These are phyloP conservation scores for Dictyostelium purpureum DNA, from an alignment of 78 protist species.

Conservation along the genomic window DNA sequence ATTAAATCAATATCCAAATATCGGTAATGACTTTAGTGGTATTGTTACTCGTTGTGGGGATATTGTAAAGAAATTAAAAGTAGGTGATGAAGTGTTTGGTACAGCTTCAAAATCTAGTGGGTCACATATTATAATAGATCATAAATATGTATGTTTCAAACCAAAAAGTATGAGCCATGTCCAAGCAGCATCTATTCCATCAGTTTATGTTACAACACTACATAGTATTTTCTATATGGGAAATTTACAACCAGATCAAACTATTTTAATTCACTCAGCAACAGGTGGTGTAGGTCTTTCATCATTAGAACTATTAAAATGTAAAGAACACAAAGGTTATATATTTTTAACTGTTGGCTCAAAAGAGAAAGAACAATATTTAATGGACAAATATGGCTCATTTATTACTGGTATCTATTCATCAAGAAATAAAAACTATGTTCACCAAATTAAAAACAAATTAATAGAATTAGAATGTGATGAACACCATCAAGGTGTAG, in stretches of 20 bases:
- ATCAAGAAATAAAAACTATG: not conserved
- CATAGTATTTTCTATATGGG: not conserved
- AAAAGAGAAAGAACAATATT: not conserved
- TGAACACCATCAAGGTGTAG: not conserved
- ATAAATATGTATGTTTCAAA: not conserved
- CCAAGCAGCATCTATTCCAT: slow-evolving; percentile 43
- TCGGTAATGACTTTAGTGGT: slow-evolving; percentile 58
- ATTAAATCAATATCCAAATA: not conserved
- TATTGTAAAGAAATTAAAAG: not conserved
- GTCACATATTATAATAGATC: not conserved
- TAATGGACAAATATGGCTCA: not conserved
- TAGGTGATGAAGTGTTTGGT: slow-evolving; percentile 31
- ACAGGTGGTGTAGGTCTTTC: slow-evolving; percentile 22
- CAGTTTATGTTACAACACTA: slow-evolving; percentile 10
- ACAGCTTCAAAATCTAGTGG: not conserved
- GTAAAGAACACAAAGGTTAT: not conserved
- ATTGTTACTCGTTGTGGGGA: slow-evolving; percentile 4
- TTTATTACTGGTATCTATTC: not conserved
- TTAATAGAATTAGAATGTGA: not conserved
- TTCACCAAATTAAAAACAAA: not conserved
- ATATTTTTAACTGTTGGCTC: not conserved
- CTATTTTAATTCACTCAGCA: slow-evolving; percentile 17
- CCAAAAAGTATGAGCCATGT: not conserved
- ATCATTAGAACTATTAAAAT: slow-evolving; percentile 18
- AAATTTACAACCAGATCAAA: not conserved